These are phyloP conservation scores for Eutrema yunnanense DNA, from an alignment of 345 rosid genomes.

Conservation along the genomic window DNA sequence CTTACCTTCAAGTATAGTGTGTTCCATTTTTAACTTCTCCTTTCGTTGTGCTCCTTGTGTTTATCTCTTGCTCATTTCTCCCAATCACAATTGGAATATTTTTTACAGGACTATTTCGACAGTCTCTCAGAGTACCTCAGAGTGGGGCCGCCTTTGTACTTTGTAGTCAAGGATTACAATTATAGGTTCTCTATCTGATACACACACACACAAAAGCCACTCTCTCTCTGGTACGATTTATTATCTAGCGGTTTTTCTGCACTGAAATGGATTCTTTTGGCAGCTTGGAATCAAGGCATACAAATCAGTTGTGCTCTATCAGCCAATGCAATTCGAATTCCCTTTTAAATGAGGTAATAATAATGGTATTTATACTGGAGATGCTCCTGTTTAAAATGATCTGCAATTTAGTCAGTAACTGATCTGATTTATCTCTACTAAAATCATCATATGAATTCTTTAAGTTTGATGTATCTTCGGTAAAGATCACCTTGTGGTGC, in stretches of 20 bases:
- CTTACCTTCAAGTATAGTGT: slow-evolving; percentile 85
- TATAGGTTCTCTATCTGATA: slow-evolving; percentile 54
- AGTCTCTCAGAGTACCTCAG: slow-evolving; percentile 71
- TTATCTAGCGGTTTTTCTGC: slow-evolving; percentile 14
- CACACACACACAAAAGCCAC: neutral
- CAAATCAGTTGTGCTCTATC: slow-evolving; percentile 90
- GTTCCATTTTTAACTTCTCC: slow-evolving; percentile 3
- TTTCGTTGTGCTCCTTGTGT: neutral
- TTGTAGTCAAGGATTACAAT: slow-evolving; percentile 91
- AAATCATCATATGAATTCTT: slow-evolving; percentile 11
- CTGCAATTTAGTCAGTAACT: slow-evolving; percentile 1
- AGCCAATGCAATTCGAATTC: slow-evolving; percentile 83
- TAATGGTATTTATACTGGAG: neutral
- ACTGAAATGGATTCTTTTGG: slow-evolving; percentile 27
- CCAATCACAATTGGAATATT: slow-evolving; percentile 4
- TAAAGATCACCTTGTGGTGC: slow-evolving; percentile 14
- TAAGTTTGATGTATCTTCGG: slow-evolving; percentile 10
- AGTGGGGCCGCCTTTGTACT: slow-evolving; percentile 92
- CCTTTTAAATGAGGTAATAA: slow-evolving; percentile 73
- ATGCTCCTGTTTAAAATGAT: neutral
- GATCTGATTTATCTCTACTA: neutral
- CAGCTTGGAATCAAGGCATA: slow-evolving; percentile 77
- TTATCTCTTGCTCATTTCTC: slow-evolving; percentile 1
- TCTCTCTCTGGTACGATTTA: neutral
- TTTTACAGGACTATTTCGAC: slow-evolving; percentile 78